A percentile compares a stretch with the other conserved stretches of the same genome.
Evolutionary conservation across 2,329 filamentous ascomycete genomes (phyloP).

Genomic region (Orbilia brochopaga): DNA sequence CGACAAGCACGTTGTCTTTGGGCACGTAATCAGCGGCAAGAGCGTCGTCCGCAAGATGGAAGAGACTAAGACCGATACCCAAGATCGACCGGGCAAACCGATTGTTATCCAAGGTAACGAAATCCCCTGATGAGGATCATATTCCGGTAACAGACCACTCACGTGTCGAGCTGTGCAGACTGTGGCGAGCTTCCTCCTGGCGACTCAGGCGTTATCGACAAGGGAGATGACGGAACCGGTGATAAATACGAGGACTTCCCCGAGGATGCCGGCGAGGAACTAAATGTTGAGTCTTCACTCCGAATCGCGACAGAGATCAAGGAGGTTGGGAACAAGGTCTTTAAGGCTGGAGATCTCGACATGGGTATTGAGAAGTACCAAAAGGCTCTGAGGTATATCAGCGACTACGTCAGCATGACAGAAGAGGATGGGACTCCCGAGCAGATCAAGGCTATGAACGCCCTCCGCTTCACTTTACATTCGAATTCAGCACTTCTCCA

Average conservation of each 20-base stretch:
- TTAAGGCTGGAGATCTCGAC: slow-evolving; percentile 76
- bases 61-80: slow-evolving; percentile 73
- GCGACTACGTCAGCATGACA: slow-evolving; percentile 75
- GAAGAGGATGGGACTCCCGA: slow-evolving; percentile 73
- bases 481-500: slow-evolving; percentile 86
- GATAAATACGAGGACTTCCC: slow-evolving; percentile 96
- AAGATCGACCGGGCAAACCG: slow-evolving; percentile 78
- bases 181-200: slow-evolving; percentile 83
- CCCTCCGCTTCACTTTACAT: slow-evolving; percentile 83
- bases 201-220: slow-evolving; percentile 70
- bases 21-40: slow-evolving; percentile 91
- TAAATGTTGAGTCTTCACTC: slow-evolving; percentile 72
- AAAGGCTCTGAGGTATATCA: slow-evolving; percentile 87
- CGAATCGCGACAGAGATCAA: slow-evolving; percentile 86
- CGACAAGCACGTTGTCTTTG: slow-evolving; percentile 96
- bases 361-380: slow-evolving; percentile 88
- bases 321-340: slow-evolving; percentile 87
- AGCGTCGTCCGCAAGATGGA: slow-evolving; percentile 88
- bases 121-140: not conserved
- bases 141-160: not conserved
- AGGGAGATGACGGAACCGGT: slow-evolving; percentile 77
- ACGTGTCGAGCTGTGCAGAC: slow-evolving; percentile 61
- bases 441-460: slow-evolving; percentile 70
- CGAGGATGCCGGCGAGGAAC: slow-evolving; percentile 73
- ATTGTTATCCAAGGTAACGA: slow-evolving; percentile 68